Percentiles rank a stretch among this genome's conserved stretches.
phyloP scores from a whole-genome alignment of 176 grass and related monocot genomes.

The Aechmea fasciata region DNA sequence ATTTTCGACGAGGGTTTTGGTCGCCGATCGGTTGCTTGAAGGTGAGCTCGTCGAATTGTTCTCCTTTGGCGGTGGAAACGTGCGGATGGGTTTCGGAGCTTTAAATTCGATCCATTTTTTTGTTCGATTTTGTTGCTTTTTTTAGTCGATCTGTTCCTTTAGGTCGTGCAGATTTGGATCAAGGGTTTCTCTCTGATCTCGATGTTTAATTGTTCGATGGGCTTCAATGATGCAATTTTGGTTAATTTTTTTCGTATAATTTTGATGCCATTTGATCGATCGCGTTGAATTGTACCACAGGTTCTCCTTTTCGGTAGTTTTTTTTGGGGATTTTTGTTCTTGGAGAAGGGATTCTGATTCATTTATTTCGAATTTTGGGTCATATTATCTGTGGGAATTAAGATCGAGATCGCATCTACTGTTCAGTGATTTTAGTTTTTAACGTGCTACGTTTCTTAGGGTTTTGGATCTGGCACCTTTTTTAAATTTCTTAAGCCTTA shows the following conservation, averaged over 20 bases:
- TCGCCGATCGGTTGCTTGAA: slow-evolving; percentile 22
- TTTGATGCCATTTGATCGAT: not conserved
- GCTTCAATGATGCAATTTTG: not conserved
- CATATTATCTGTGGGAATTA: slow-evolving; percentile 6
- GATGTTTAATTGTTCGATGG: not conserved
- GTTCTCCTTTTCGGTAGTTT: not conserved
- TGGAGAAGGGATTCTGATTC: not conserved
- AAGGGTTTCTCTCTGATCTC: not conserved
- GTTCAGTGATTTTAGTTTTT: slow-evolving; percentile 3
- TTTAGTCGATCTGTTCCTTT: not conserved
- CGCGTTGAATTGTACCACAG: slow-evolving; percentile 1
- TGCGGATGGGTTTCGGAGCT: not conserved
- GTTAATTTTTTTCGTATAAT: not conserved
- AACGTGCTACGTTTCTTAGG: slow-evolving; percentile 18
- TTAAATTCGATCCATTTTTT: not conserved
- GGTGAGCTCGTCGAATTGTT: slow-evolving; percentile 28
- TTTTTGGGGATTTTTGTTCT: not conserved
- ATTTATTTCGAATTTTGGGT: not conserved
- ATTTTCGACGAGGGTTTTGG: not conserved
- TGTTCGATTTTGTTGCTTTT: slow-evolving; percentile 3
- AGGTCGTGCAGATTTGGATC: not conserved
- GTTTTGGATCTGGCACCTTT: slow-evolving; percentile 29
- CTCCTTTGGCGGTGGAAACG: not conserved
- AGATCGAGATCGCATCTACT: slow-evolving; percentile 35
- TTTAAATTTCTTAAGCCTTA: slow-evolving; percentile 76